These are phyloP conservation scores for Hygrophoropsis aurantiaca DNA, from an alignment of 768 basidiomycete genomes.

Conservation along the genomic window DNA sequence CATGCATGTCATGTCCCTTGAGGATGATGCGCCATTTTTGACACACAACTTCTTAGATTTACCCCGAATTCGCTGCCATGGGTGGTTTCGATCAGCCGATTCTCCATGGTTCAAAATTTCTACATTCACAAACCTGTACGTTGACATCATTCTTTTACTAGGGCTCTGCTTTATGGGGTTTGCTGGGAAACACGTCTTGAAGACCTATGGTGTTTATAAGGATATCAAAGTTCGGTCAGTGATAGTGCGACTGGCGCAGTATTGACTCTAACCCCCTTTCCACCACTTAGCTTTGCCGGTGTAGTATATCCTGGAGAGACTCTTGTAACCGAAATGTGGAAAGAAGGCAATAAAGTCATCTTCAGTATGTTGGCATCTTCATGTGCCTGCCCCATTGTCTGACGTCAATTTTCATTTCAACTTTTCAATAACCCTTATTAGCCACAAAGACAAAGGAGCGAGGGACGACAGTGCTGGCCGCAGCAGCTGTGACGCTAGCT, in stretches of 20 bases:
- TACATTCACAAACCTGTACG: neutral
- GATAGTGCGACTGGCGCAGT: neutral
- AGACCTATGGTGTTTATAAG: slow-evolving; percentile 79
- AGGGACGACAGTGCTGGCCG: slow-evolving; percentile 64
- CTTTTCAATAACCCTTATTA: slow-evolving; percentile 36
- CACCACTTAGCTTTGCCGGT: slow-evolving; percentile 67
- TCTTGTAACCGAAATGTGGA: slow-evolving; percentile 97
- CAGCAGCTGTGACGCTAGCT: slow-evolving; percentile 77
- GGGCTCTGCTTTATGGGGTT: slow-evolving; percentile 93
- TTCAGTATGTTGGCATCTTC: slow-evolving; percentile 65
- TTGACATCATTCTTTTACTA: slow-evolving; percentile 11
- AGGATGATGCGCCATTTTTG: neutral
- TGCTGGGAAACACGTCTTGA: slow-evolving; percentile 87
- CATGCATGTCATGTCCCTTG: slow-evolving; percentile 54
- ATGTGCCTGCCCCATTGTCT: neutral
- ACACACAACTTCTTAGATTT: slow-evolving; percentile 53
- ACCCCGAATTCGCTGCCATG: slow-evolving; percentile 89
- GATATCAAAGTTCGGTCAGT: slow-evolving; percentile 94
- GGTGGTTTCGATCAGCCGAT: slow-evolving; percentile 95
- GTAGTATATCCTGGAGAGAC: slow-evolving; percentile 96
- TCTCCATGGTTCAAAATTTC: slow-evolving; percentile 51
- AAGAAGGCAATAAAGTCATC: slow-evolving; percentile 85
- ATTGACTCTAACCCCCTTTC: neutral
- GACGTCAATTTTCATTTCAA: slow-evolving; percentile 3
- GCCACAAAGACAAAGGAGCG: slow-evolving; percentile 90